phyloP scores from a whole-genome alignment of 495 filamentous ascomycete species.

The Neurospora sp. region DNA sequence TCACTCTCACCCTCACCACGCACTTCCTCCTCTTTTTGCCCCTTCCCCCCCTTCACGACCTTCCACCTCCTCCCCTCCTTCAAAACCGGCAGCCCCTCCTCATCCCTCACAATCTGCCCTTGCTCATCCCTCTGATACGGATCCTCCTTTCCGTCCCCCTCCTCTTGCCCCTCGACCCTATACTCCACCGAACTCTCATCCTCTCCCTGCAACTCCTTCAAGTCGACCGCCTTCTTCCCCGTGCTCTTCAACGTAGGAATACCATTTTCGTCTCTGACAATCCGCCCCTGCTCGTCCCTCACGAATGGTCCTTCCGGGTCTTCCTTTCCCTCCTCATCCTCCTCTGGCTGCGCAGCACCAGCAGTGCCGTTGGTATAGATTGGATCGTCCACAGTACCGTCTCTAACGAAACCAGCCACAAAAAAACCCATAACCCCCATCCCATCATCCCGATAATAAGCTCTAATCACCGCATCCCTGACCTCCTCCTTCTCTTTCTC shows the following conservation, averaged over 20 bases:
- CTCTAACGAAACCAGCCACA: conserved; percentile 36
- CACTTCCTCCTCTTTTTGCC: conserved; percentile 11
- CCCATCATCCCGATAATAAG: conserved; percentile 60
- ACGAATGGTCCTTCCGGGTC: conserved; percentile 24
- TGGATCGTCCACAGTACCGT: neutral
- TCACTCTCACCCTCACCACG: neutral
- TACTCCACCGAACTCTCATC: conserved; percentile 17
- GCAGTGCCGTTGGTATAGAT: neutral
- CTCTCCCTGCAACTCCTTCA: conserved; percentile 16
- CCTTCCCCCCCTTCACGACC: conserved; percentile 24
- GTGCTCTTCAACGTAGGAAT: conserved; percentile 31
- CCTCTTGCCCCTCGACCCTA: conserved; percentile 1
- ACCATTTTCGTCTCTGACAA: conserved; percentile 26
- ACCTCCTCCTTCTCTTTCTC: conserved; percentile 33
- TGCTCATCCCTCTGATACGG: conserved; percentile 18
- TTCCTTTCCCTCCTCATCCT: conserved; percentile 3
- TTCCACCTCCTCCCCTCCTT: conserved; percentile 1
- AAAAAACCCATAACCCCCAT: conserved; percentile 52
- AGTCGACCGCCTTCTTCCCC: conserved; percentile 8
- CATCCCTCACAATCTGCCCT: conserved; percentile 20
- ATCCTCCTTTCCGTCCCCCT: conserved; percentile 6
- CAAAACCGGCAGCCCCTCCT: conserved; percentile 6
- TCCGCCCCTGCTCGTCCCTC: conserved; percentile 26
- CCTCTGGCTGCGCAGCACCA: neutral
- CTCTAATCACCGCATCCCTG: conserved; percentile 70